These are phyloP conservation scores for Aurantiochytrium sp. DNA, from an alignment of 108 stramenopile species.

Conservation along the genomic window DNA sequence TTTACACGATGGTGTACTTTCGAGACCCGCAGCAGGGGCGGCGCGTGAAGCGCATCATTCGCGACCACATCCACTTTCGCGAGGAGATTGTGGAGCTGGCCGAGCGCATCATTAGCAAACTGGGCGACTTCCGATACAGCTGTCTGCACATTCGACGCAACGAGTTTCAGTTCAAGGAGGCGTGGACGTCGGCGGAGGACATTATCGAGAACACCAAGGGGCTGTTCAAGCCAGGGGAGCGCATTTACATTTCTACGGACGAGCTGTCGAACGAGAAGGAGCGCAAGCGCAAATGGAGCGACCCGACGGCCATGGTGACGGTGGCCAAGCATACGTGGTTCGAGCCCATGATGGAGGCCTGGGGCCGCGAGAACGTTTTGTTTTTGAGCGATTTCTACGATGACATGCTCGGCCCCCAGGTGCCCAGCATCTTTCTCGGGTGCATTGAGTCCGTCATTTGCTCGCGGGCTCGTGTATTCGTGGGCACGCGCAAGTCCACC, in stretches of 20 bases:
- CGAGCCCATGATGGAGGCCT: conserved; percentile 21
- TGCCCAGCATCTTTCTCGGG: not conserved
- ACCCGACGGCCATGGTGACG: conserved; percentile 2
- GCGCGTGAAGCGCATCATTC: conserved; percentile 8
- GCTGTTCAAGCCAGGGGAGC: not conserved
- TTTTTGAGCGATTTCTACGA: conserved; percentile 25
- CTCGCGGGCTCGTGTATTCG: conserved; percentile 2
- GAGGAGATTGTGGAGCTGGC: conserved; percentile 16
- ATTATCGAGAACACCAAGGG: not conserved
- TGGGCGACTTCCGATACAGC: not conserved
- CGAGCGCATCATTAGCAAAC: not conserved
- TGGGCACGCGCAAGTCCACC: conserved; percentile 14
- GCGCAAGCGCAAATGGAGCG: not conserved
- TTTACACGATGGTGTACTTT: conserved; percentile 29
- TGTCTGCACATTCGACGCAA: conserved; percentile 27
- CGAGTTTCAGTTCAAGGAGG: conserved; percentile 21
- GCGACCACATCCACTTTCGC: conserved; percentile 22
- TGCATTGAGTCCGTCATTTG: conserved; percentile 18
- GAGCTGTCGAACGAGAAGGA: not conserved
- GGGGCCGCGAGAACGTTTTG: not conserved
- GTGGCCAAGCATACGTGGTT: conserved; percentile 14
- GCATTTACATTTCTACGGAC: conserved; percentile 1
- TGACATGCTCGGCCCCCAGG: not conserved
- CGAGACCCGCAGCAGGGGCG: conserved; percentile 19
- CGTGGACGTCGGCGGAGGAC: not conserved